Evolutionary conservation across 352 stramenopile genomes (phyloP).

Genomic region (Blastocystis sp.): DNA sequence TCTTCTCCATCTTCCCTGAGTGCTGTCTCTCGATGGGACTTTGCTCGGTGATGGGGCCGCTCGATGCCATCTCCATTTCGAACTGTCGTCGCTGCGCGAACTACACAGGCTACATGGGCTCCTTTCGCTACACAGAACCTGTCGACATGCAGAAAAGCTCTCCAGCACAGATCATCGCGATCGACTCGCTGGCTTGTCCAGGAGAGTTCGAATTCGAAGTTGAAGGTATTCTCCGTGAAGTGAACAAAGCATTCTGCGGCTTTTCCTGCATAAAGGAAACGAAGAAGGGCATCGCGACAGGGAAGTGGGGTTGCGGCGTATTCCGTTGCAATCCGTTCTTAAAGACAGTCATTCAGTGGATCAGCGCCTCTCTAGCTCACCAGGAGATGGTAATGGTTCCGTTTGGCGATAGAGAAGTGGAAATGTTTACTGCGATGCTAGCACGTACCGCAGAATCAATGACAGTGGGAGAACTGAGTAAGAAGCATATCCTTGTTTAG

Average conservation of each 20-base stretch:
- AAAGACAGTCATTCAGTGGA: conserved; percentile 4
- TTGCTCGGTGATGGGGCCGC: background rate
- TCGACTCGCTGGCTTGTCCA: background rate
- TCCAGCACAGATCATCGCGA: background rate
- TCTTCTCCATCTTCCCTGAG: background rate
- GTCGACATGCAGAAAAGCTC: no score
- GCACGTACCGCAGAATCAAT: no score
- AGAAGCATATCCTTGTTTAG: no score
- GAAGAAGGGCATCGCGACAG: background rate
- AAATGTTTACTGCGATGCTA: no score
- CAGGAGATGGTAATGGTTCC: background rate
- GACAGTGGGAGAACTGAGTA: no score
- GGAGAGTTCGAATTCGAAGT: background rate
- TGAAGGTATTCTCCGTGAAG: background rate
- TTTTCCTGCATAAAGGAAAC: background rate
- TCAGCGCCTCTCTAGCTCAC: background rate
- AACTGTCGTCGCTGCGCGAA: background rate
- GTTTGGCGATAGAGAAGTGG: background rate
- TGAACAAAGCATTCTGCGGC: conserved; percentile 5
- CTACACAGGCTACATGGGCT: background rate
- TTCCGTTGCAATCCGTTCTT: background rate
- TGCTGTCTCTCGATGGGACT: background rate
- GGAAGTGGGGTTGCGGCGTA: conserved; percentile 14
- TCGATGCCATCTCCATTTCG: background rate
- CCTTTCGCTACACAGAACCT: background rate